Evolutionary conservation across 495 filamentous ascomycete species (phyloP), one percentile per base, ranked within the genome.

Genomic region (Penicillium taxi): DNA sequence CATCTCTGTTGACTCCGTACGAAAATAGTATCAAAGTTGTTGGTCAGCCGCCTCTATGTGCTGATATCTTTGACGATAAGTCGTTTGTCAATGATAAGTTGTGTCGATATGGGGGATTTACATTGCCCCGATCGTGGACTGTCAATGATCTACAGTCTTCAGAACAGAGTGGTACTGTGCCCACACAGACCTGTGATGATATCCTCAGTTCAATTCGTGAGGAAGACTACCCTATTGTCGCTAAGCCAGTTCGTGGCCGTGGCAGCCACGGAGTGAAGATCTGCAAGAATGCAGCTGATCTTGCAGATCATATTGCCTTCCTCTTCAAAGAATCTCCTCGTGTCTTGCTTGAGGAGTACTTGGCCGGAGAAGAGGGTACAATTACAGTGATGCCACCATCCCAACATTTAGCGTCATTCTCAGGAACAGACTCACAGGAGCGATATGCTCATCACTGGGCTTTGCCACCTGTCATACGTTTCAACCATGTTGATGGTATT

Each of bases 351-450:
- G 60, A 64, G 26, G 48, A 66, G 35, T 66, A 52, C 24, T 44
- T 64, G 1, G 27, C 37, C n/a, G 58, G 60, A 1, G 54, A 66
- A 42, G 62, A 66, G 29, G 55, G 45, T 2, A 66, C 62, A 1
- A 50, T 66, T 12, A 62, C 58, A 1, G 45, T 66, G 0, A 58
- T 66, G 54, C 58, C 63, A 11, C 60, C 58, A 0, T 43, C 44
- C 8, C 9, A 33, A n/a, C 22, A 24, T 11, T 6, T 11, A 11
- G 24, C 26, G 12, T 9, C 14, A 5, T 16, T 26, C n/a, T 12
- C 32, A 5, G 22, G 39, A 41, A n/a, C 23, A 11, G 35, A 42
- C 7, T 4, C 0, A 16, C 23, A 32, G 16, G 31, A 33, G 8
- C 37, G 26, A 3, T 37, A 24, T 13, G n/a, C 40, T 2, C 26